These are phyloP conservation scores for Sphagnum fallax DNA, from an alignment of 228 moss, liverwort and hornwort species.

Conservation along the genomic window DNA sequence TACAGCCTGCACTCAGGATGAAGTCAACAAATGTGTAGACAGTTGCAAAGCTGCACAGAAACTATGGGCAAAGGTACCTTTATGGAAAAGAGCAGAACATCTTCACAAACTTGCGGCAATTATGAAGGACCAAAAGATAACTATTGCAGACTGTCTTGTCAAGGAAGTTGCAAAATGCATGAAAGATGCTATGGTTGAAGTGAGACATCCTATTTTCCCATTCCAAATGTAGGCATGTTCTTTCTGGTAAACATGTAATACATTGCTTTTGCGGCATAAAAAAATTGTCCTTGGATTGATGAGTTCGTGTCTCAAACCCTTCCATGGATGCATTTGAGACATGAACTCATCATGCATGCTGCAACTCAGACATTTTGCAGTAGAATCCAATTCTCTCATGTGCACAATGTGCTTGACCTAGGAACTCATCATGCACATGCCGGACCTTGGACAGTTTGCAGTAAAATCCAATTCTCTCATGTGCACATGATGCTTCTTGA, in stretches of 20 bases:
- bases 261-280: neutral
- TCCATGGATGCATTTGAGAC: too few species aligned
- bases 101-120: constrained; percentile 54
- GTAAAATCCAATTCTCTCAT: neutral
- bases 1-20: constrained; percentile 58
- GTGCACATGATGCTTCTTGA: neutral
- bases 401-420: neutral
- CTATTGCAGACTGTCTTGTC: constrained; percentile 49
- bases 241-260: neutral
- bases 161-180: constrained; percentile 50
- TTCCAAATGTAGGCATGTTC: neutral
- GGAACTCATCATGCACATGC: neutral
- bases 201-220: constrained; percentile 3
- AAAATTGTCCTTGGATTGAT: neutral
- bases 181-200: constrained; percentile 50
- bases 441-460: neutral
- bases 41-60: constrained; percentile 54
- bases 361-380: neutral
- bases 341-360: neutral
- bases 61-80: constrained; percentile 53
- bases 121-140: constrained; percentile 47
- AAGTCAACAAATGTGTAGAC: constrained; percentile 53
- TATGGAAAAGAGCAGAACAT: constrained; percentile 57
- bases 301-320: neutral
- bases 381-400: neutral